phyloP scores from a whole-genome alignment of 257 asterid genomes.

The Gentiana straminea region DNA sequence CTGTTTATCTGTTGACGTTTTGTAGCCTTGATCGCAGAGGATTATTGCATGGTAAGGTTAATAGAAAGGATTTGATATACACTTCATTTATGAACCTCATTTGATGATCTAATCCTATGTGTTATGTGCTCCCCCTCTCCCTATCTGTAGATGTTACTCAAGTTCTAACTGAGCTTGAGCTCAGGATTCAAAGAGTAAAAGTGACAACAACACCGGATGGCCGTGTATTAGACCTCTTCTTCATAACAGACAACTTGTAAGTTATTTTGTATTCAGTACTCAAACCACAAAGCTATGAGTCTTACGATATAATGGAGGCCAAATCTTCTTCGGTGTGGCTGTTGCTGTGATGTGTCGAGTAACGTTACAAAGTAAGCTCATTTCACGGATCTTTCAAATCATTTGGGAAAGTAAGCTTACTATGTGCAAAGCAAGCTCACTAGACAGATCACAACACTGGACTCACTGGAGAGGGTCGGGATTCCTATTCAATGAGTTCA shows the following conservation, averaged over 20 bases:
- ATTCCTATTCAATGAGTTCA: too few species aligned
- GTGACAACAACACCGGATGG: slow-evolving; percentile 82
- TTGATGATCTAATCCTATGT: neutral
- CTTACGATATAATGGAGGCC: too few species aligned
- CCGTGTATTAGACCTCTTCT: slow-evolving; percentile 63
- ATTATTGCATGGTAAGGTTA: slow-evolving; percentile 51
- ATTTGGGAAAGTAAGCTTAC: too few species aligned
- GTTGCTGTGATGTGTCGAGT: too few species aligned
- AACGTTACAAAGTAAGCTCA: too few species aligned
- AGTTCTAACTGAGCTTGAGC: slow-evolving; percentile 63
- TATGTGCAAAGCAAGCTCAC: too few species aligned
- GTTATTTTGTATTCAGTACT: slow-evolving; percentile 8
- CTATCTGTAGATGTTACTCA: slow-evolving; percentile 49
- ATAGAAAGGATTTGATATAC: neutral
- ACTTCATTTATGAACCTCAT: neutral
- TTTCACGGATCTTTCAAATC: too few species aligned
- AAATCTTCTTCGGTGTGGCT: too few species aligned
- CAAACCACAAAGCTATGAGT: too few species aligned
- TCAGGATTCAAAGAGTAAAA: slow-evolving; percentile 62
- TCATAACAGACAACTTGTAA: slow-evolving; percentile 63
- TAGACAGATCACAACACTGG: too few species aligned
- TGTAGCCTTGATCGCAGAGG: slow-evolving; percentile 58
- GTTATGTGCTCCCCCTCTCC: neutral
- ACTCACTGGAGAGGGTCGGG: too few species aligned
- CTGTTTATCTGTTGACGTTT: slow-evolving; percentile 49